Conservation (phyloP, 768 basidiomycete species). For the Pisolithus marmoratus region DNA sequence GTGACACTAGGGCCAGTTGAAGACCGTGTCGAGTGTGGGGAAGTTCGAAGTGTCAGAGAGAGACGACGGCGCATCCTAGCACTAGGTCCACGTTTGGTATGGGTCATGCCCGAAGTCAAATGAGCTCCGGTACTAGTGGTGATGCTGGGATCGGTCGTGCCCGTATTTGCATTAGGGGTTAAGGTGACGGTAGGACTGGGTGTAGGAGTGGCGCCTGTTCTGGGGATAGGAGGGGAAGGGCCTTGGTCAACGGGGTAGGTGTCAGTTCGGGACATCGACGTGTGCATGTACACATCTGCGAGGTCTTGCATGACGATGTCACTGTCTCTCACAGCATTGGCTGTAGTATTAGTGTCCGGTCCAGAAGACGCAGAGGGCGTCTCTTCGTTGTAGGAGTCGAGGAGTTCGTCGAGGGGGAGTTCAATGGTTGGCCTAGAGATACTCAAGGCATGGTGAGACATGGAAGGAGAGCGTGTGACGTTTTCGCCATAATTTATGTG, state of each 20-base stretch:
- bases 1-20: conserved; percentile 57
- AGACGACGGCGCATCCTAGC: conserved; percentile 50
- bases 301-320: no score
- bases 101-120: no score
- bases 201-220: conserved; percentile 27
- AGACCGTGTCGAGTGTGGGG: conserved; percentile 38
- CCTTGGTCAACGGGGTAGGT: conserved; percentile 34
- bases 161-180: no score
- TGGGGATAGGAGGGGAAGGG: conserved; percentile 10
- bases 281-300: conserved; percentile 2
- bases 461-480: conserved; percentile 38
- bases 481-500: conserved; percentile 77
- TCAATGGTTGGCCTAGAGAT: conserved; percentile 70
- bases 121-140: no score
- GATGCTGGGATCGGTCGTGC: no score
- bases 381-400: conserved; percentile 29
- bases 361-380: not conserved
- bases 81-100: conserved; percentile 49
- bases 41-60: conserved; percentile 56
- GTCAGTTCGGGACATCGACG: conserved; percentile 2
- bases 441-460: conserved; percentile 50
- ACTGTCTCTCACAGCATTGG: conserved; percentile 4
- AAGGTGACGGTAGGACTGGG: no score
- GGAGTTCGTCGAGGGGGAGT: conserved; percentile 83
- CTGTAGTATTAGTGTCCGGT: conserved; percentile 7